Evolutionary conservation across 345 rosid species (phyloP).

Genomic region (Stellera chamaejasme): DNA sequence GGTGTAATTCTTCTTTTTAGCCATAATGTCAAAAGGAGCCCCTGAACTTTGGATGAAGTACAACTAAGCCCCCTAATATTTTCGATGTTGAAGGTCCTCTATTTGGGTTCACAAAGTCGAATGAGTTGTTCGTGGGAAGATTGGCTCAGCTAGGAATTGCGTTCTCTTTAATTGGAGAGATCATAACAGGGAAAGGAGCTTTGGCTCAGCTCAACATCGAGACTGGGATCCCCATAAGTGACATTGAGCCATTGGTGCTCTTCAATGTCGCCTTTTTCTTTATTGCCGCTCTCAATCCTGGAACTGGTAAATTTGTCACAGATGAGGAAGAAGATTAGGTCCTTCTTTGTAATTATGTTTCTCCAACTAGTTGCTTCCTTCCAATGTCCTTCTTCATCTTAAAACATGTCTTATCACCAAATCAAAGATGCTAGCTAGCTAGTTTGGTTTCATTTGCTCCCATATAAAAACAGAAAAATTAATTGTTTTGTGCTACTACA

Average conservation of each 20-base stretch:
- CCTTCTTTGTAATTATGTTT: neutral
- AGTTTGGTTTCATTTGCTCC: no score
- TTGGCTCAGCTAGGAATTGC: conserved; percentile 94
- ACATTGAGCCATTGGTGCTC: conserved; percentile 88
- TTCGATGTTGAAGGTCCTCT: conserved; percentile 55
- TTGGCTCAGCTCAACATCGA: conserved; percentile 93
- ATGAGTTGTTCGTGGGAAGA: conserved; percentile 90
- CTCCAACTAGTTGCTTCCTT: no score
- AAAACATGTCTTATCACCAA: no score
- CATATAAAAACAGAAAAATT: no score
- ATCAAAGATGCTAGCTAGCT: no score
- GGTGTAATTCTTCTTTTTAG: no score
- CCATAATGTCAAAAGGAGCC: no score
- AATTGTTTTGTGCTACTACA: no score
- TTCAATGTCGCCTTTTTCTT: conserved; percentile 91
- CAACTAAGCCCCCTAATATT: neutral
- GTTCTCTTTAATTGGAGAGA: conserved; percentile 90
- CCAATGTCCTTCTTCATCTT: no score
- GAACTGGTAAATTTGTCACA: conserved; percentile 82
- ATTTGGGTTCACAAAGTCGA: conserved; percentile 90
- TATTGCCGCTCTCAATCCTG: conserved; percentile 86
- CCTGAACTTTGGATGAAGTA: no score
- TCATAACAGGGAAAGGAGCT: conserved; percentile 92
- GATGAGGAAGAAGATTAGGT: conserved; percentile 52
- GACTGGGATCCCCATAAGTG: conserved; percentile 84